Evolutionary conservation across 2,329 filamentous ascomycete genomes (phyloP), one percentile per base, ranked within the genome.

Genomic region (Colletotrichum tabaci): DNA sequence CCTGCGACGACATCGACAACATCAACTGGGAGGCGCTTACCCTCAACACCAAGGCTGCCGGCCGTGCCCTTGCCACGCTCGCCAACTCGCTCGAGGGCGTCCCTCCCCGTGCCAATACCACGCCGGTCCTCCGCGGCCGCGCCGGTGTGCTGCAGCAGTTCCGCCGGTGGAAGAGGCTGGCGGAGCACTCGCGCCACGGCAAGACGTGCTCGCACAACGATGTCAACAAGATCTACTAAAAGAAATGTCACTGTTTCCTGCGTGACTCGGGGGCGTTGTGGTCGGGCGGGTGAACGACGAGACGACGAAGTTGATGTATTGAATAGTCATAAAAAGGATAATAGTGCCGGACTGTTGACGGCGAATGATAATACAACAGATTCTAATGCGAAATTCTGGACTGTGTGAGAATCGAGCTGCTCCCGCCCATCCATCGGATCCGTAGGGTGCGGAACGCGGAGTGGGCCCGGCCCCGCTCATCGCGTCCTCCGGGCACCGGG

Each of bases 51-150:
- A 82, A 81, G 76, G 79, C 82, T 3, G 89, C 90, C 60, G 89
- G 87, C 2, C 80, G 84, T 69, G 84, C 84, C 2, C 84, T 87
- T 38, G 88, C 87, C 16, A 72, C 66, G 2, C 78, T 84, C 35
- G 81, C 82, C 2, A 74, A 82, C 10, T 82, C 79, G 47, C 73
- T 83, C 3, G 77, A 83, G 7, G 80, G 80, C 0, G 76, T 83
- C 3, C 82, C 82, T 0, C 44, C 66, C 7, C 76, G 81, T 7
- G 75, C 77, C 9, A 76, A 75, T 61, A 77, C 76, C 3, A 77
- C 69, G 2, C 44, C 74, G 9, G 78, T 80, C 62, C 77, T 77
- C 0, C 77, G 71, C 2, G 70, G 67, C 46, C 70, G 70, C 47
- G 61, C 66, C 2, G 66, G 61, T 18, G 50, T 72, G 12, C 66